These are phyloP conservation scores for Ophiosphaerella korrae DNA, from an alignment of 2,329 filamentous ascomycete species.

Conservation along the genomic window DNA sequence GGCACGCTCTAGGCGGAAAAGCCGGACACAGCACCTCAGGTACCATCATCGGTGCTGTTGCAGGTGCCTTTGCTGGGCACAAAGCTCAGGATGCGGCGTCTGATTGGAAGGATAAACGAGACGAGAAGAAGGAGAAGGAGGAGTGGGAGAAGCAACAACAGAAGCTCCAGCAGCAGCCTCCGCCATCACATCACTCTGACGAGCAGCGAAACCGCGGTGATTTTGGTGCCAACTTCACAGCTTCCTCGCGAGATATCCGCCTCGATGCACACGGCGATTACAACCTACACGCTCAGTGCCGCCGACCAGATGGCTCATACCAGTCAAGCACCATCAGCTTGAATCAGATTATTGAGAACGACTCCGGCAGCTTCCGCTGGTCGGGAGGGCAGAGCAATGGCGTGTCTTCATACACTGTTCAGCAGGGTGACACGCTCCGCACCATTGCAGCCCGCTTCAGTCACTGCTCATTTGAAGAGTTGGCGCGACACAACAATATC, in stretches of 20 bases:
- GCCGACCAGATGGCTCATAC: conserved; percentile 28
- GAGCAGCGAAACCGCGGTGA: conserved; percentile 19
- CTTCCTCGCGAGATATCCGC: conserved; percentile 28
- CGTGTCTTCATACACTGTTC: conserved; percentile 26
- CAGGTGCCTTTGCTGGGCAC: conserved; percentile 31
- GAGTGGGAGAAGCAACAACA: conserved; percentile 23
- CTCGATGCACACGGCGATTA: conserved; percentile 35
- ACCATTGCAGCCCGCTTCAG: conserved; percentile 29
- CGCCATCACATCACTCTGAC: conserved; percentile 4
- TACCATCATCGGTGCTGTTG: conserved; percentile 29
- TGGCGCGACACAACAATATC: conserved; percentile 33
- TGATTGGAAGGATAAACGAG: conserved; percentile 34
- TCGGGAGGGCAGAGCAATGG: conserved; percentile 19
- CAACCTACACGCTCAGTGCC: conserved; percentile 33
- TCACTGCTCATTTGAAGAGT: conserved; percentile 32
- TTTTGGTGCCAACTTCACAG: conserved; percentile 32
- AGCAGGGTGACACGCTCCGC: conserved; percentile 34
- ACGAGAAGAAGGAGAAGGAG: conserved; percentile 30
- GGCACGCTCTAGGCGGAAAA: conserved; percentile 30
- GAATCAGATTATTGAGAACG: conserved; percentile 30
- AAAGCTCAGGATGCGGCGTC: conserved; percentile 26
- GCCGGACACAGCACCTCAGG: conserved; percentile 30
- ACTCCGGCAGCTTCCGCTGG: conserved; percentile 33
- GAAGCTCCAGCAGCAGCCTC: conserved; percentile 20
- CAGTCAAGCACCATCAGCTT: conserved; percentile 27